Evolutionary conservation across 1,139 yeast genomes (phyloP).

Genomic region (Lodderomyces theae): DNA sequence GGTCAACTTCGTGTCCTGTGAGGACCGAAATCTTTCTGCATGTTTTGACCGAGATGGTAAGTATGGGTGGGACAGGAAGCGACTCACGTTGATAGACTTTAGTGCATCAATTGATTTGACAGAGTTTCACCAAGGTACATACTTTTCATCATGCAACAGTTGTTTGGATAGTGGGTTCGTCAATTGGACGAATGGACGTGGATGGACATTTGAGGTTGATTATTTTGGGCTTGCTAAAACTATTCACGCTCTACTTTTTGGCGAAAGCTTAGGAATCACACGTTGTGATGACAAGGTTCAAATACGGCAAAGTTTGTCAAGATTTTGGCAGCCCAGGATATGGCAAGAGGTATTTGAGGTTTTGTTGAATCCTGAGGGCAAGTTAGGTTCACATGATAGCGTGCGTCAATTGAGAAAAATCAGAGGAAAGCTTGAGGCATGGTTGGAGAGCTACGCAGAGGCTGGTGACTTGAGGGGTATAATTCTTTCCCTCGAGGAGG

Average conservation of each 20-base stretch:
- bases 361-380: conserved; percentile 54
- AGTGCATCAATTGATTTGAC: conserved; percentile 77
- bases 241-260: conserved; percentile 70
- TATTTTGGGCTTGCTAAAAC: conserved; percentile 81
- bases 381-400: conserved; percentile 31
- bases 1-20: conserved; percentile 49
- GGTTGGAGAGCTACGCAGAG: conserved; percentile 31
- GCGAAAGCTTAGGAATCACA: conserved; percentile 53
- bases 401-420: conserved; percentile 29
- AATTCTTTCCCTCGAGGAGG: conserved; percentile 22
- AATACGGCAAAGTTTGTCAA: conserved; percentile 50
- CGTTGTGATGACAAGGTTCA: conserved; percentile 26
- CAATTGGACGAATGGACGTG: conserved; percentile 47
- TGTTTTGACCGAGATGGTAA: conserved; percentile 31
- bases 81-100: conserved; percentile 73
- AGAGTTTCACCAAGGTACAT: conserved; percentile 46
- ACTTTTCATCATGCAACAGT: conserved; percentile 59
- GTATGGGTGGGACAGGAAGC: conserved; percentile 52
- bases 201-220: conserved; percentile 86
- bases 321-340: conserved; percentile 73
- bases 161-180: not conserved
- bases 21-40: conserved; percentile 21
- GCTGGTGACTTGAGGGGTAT: conserved; percentile 18
- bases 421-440: conserved; percentile 42
- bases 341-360: conserved; percentile 71